phyloP scores from a whole-genome alignment of 148 eudicot species.

The Rhododendron griersonianum region DNA sequence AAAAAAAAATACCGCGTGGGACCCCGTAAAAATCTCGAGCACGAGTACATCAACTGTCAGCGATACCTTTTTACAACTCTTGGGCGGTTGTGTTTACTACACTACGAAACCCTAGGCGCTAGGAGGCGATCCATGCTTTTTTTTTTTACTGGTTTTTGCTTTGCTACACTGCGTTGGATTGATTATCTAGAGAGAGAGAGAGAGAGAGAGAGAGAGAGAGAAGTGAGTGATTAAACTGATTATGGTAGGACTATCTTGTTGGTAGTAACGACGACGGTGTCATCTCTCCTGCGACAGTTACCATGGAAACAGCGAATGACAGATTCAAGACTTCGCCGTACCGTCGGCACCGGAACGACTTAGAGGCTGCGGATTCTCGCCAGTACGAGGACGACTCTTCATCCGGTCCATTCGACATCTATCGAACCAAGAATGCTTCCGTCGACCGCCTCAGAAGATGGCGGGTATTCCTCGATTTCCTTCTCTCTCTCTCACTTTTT shows the following conservation, averaged over 20 bases:
- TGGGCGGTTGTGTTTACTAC: neutral
- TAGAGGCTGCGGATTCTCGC: slow-evolving; percentile 35
- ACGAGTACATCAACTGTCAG: neutral
- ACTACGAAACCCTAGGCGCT: neutral
- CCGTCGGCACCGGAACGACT: slow-evolving; percentile 41
- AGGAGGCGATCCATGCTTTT: neutral
- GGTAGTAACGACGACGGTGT: slow-evolving; percentile 27
- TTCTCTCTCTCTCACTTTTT: neutral
- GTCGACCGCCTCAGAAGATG: slow-evolving; percentile 65
- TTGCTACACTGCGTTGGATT: neutral
- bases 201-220: neutral
- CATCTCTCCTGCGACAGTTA: slow-evolving; percentile 65
- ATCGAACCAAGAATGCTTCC: slow-evolving; percentile 70
- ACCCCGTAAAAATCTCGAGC: neutral
- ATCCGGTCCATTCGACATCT: slow-evolving; percentile 54
- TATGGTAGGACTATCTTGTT: neutral
- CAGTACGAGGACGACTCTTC: slow-evolving; percentile 29
- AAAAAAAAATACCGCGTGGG: no score
- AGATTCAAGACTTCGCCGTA: slow-evolving; percentile 39
- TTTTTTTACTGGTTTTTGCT: no score
- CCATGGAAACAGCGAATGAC: slow-evolving; percentile 22
- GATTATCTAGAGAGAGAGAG: neutral
- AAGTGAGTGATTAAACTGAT: neutral
- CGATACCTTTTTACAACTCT: neutral
- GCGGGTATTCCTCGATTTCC: slow-evolving; percentile 50